Evolutionary conservation across 139 green algal genomes (phyloP), one percentile per base, ranked within the genome.

Genomic region (Chlorella sp.): DNA sequence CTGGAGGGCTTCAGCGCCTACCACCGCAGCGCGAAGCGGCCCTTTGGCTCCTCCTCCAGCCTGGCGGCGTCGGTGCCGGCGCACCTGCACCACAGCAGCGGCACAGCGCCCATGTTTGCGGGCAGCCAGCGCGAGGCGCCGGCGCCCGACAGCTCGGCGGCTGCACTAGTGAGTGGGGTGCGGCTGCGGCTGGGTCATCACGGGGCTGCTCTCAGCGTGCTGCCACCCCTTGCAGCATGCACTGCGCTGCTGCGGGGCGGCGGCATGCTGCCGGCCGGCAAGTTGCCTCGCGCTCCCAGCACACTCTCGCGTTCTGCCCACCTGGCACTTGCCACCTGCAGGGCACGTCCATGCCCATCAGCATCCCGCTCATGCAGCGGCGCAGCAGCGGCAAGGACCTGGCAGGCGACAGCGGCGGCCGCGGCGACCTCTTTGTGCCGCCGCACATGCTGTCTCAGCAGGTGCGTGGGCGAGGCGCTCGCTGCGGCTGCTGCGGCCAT

Each of bases 281-380:
- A n/a, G n/a, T n/a, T n/a, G n/a, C n/a, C n/a, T n/a, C n/a, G n/a
- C n/a, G n/a, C n/a, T n/a, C n/a, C n/a, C n/a, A n/a, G n/a, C n/a
- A n/a, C n/a, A n/a, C n/a, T n/a, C n/a, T n/a, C n/a, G n/a, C n/a
- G n/a, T n/a, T n/a, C n/a, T n/a, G n/a, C n/a, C n/a, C n/a, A 73
- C 26, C n/a, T 73, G 32, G 5, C 38, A 30, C 28, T 16, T 24
- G 5, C 38, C 24, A 14, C 22, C 48, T 81, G 73, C 74, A 90
- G 86, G 90, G 90, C 34, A 91, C 88, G 8, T 93, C 90, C 6
- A 87, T 89, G 75, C 90, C 90, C 32, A 93, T 93, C 56, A 84
- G 86, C 76, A 93, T 93, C 51, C 90, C 90, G n/a, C 85, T 86
- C 58, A 84, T 91, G 82, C 87, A 80, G 40, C 82, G 88, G 30